These are phyloP conservation scores for Canavalia ensiformis DNA, from an alignment of 306 rosid species.

Conservation along the genomic window DNA sequence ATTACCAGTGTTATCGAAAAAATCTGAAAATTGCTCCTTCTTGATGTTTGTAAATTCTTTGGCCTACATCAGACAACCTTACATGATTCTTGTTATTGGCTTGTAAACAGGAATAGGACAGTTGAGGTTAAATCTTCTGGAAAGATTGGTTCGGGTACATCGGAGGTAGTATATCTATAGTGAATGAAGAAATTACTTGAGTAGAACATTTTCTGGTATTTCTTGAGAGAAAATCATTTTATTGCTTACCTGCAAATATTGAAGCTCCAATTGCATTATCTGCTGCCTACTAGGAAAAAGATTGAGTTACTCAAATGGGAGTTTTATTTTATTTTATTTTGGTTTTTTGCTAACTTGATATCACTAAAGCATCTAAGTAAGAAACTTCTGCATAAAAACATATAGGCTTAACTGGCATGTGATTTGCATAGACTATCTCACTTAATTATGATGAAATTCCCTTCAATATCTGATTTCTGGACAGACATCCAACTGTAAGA, in stretches of 20 bases:
- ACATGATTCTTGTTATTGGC: slow-evolving; percentile 49
- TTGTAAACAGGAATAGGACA: slow-evolving; percentile 79
- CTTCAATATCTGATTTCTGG: slow-evolving; percentile 23
- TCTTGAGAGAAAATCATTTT: slow-evolving; percentile 9
- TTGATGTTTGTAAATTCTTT: slow-evolving; percentile 6
- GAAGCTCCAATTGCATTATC: slow-evolving; percentile 2
- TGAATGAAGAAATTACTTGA: slow-evolving; percentile 27
- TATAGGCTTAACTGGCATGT: neutral
- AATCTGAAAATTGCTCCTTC: slow-evolving; percentile 17
- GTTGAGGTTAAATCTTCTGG: slow-evolving; percentile 80
- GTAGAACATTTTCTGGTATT: neutral
- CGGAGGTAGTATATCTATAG: slow-evolving; percentile 69
- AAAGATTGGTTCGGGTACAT: slow-evolving; percentile 81
- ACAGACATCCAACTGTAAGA: neutral
- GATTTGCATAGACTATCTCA: neutral
- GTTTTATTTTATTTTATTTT: neutral
- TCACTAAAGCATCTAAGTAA: slow-evolving; percentile 2
- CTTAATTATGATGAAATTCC: slow-evolving; percentile 9
- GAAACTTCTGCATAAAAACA: neutral
- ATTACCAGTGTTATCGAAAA: slow-evolving; percentile 19
- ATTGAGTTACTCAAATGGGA: neutral
- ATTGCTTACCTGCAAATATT: slow-evolving; percentile 2
- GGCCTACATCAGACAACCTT: slow-evolving; percentile 25
- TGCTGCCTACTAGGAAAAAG: neutral
- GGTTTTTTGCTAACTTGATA: slow-evolving; percentile 1